These are phyloP conservation scores for Houttuynia cordata DNA, from an alignment of 164 flowering plant genomes.

Conservation along the genomic window DNA sequence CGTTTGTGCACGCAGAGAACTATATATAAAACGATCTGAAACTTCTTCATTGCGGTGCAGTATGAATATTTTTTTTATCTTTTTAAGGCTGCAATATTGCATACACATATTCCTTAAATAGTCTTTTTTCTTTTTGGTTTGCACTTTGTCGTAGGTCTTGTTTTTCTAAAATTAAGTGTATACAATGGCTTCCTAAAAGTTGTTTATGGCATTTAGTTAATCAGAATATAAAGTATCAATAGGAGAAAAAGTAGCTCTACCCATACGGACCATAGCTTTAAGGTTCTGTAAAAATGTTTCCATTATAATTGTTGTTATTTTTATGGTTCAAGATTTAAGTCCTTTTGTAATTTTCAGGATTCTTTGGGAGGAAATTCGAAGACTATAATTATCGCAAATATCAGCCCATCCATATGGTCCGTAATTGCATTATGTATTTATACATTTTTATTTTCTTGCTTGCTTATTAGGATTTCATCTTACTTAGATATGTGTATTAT, in stretches of 20 bases:
- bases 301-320: too few species aligned
- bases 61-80: too few species aligned
- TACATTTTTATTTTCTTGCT: too few species aligned
- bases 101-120: background rate
- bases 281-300: too few species aligned
- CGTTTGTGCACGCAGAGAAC: background rate
- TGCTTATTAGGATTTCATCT: background rate
- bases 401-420: constrained; percentile 85
- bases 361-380: constrained; percentile 97
- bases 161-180: background rate
- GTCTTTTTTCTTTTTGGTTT: background rate
- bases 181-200: background rate
- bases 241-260: too few species aligned
- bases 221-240: too few species aligned
- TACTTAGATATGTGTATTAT: background rate
- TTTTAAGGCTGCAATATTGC: background rate
- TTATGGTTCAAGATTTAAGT: too few species aligned
- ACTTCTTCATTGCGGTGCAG: background rate
- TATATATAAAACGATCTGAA: too few species aligned
- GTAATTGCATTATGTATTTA: constrained; percentile 8
- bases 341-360: constrained; percentile 40
- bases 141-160: background rate
- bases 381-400: constrained; percentile 85
- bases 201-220: too few species aligned
- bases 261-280: too few species aligned